Conservation (phyloP, 495 filamentous ascomycete species). For the Trichoderma gamsii region DNA sequence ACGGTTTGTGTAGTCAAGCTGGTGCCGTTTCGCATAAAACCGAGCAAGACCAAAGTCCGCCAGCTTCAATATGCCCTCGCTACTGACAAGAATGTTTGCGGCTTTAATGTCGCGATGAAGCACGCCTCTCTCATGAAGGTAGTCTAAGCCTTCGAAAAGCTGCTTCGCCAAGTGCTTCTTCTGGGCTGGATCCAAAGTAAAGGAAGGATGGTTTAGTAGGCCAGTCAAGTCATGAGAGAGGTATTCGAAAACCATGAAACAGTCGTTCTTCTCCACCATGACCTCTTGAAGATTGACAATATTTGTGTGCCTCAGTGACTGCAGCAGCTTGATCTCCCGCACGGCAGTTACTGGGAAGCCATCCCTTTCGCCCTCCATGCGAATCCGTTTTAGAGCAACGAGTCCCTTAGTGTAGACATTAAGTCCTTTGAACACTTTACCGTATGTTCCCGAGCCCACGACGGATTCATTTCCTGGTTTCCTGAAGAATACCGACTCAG, state of each 20-base stretch:
- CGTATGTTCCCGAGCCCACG: slow-evolving; percentile 87
- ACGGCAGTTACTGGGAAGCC: slow-evolving; percentile 97
- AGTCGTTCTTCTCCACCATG: slow-evolving; percentile 98
- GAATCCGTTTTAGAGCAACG: slow-evolving; percentile 85
- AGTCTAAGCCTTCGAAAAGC: slow-evolving; percentile 89
- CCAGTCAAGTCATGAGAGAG: slow-evolving; percentile 76
- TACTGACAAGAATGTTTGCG: slow-evolving; percentile 91
- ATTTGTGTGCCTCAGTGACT: slow-evolving; percentile 86
- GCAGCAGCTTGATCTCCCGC: slow-evolving; percentile 91
- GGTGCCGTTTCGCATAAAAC: slow-evolving; percentile 87
- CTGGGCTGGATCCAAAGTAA: slow-evolving; percentile 74
- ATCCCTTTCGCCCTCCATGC: slow-evolving; percentile 91
- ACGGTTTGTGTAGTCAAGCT: slow-evolving; percentile 96
- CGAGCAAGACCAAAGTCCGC: slow-evolving; percentile 97
- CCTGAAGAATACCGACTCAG: slow-evolving; percentile 82
- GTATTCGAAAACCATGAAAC: slow-evolving; percentile 99
- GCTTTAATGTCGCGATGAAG: slow-evolving; percentile 94
- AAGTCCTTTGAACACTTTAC: slow-evolving; percentile 96
- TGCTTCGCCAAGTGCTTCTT: slow-evolving; percentile 94
- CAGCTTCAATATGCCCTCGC: slow-evolving; percentile 78
- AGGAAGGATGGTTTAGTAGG: slow-evolving; percentile 86
- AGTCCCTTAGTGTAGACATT: slow-evolving; percentile 88
- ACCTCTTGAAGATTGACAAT: slow-evolving; percentile 86
- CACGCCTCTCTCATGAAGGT: slow-evolving; percentile 88
- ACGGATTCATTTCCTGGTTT: slow-evolving; percentile 94